Base-by-base conservation (phyloP, 192 early-diverging fungal species). In the Entophlyctis luteolus region DNA sequence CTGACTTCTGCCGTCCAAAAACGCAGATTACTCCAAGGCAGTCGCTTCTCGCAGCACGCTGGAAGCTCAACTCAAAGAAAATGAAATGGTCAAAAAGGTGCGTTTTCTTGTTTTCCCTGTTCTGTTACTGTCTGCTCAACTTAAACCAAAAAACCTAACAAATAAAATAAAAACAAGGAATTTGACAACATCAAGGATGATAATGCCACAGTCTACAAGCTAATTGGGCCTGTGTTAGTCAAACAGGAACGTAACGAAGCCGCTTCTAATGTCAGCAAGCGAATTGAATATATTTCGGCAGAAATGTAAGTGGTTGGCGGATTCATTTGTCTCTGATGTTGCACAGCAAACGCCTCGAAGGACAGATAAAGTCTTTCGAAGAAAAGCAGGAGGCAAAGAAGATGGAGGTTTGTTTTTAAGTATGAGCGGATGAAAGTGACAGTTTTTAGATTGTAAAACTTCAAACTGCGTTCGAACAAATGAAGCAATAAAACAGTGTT, bases 41-140 rank as follows among this genome's bases (percentile, higher is more conserved):
- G 87, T 95, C 23, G 76, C 80, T 47, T 85, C 80, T 56, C 84
- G 90, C 45, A 87, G 91, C 63, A 87, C 87, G 65, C 83, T 98
- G 18, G 93, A 98, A 68, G 96, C 96, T 28, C 96, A 98, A 75
- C 80, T 94, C 36, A 90, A 95, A 62, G 96, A 98, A 60, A 98
- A 98, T 79, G 91, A 93, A 70, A 62, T 92, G 60, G 94, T 98
- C 14, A 79, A 90, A 59, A 89, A 90, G 72, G 89, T 91, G 37
- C n/a, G 33, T 25, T 10, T 45, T 18, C 37, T 16, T 25, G 16
- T 14, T 12, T n/a, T 20, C n/a, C 28, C 48, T 28, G 48, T 35
- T 62, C 29, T 16, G 2, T 1, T 22, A 29, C 29, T 28, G 42
- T 27, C 20, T n/a, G 22, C 55, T n/a, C 8, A 77, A n/a, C 20